Percentiles rank a stretch among this genome's conserved stretches.
These are phyloP conservation scores for Arxiozyma telluris DNA, from an alignment of 1,139 yeast species.

Conservation along the genomic window DNA sequence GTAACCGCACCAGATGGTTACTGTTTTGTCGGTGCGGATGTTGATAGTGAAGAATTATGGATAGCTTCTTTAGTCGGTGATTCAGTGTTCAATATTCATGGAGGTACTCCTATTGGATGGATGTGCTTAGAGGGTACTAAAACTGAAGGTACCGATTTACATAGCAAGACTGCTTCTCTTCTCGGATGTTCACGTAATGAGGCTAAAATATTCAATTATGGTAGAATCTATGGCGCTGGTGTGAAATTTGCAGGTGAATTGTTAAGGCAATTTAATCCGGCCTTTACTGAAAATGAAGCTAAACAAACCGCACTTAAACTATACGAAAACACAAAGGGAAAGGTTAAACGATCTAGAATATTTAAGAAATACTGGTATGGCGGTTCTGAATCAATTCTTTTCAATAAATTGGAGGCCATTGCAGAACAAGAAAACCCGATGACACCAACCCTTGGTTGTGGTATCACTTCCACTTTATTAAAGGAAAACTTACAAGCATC, in stretches of 20 bases:
- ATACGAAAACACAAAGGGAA: slow-evolving; percentile 80
- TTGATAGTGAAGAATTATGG: slow-evolving; percentile 97
- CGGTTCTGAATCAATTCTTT: slow-evolving; percentile 88
- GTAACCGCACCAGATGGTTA: slow-evolving; percentile 84
- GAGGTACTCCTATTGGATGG: slow-evolving; percentile 97
- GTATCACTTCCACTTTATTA: slow-evolving; percentile 78
- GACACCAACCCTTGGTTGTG: slow-evolving; percentile 90
- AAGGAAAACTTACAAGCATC: slow-evolving; percentile 56
- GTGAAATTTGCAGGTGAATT: slow-evolving; percentile 76
- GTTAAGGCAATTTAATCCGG: slow-evolving; percentile 72
- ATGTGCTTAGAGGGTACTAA: slow-evolving; percentile 98
- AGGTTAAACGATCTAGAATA: slow-evolving; percentile 29
- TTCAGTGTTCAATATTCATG: slow-evolving; percentile 79
- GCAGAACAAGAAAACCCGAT: slow-evolving; percentile 78
- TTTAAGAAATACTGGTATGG: slow-evolving; percentile 61
- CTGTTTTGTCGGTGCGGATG: slow-evolving; percentile 94
- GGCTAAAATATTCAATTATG: slow-evolving; percentile 93
- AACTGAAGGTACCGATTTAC: slow-evolving; percentile 83
- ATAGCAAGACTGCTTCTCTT: slow-evolving; percentile 86
- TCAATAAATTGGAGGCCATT: slow-evolving; percentile 78
- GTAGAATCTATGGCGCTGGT: slow-evolving; percentile 97
- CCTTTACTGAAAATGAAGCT: slow-evolving; percentile 61
- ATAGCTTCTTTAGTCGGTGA: slow-evolving; percentile 94
- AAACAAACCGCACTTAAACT: slow-evolving; percentile 54
- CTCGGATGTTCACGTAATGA: slow-evolving; percentile 84